These are phyloP conservation scores for Aspergillus sp. DNA, from an alignment of 2,329 filamentous ascomycete genomes.

Conservation along the genomic window DNA sequence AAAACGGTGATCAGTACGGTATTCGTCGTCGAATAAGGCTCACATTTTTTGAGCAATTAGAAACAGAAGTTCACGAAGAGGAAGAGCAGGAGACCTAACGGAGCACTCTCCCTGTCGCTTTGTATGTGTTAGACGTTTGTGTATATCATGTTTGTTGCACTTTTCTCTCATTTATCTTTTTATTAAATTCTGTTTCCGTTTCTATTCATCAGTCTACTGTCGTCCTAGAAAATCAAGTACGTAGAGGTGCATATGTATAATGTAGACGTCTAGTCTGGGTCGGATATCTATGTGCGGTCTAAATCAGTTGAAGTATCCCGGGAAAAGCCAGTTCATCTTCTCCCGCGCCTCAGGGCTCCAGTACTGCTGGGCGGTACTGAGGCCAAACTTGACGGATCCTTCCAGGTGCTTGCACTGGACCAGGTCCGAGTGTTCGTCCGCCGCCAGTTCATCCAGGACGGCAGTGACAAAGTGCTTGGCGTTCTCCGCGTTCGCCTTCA, in stretches of 20 bases:
- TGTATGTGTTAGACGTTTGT: too few relatives aligned
- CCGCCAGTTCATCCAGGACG: conserved; percentile 80
- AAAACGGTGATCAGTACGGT: too few relatives aligned
- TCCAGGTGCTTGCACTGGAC: conserved; percentile 79
- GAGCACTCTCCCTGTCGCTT: too few relatives aligned
- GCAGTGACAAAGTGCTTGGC: conserved; percentile 80
- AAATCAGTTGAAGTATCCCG: conserved; percentile 64
- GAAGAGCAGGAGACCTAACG: too few relatives aligned
- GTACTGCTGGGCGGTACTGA: conserved; percentile 79
- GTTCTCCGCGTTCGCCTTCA: conserved; percentile 89
- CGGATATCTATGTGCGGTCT: not conserved
- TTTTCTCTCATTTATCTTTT: too few relatives aligned
- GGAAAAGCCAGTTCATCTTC: conserved; percentile 84
- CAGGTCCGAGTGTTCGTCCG: conserved; percentile 71
- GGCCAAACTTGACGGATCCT: conserved; percentile 72
- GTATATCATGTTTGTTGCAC: too few relatives aligned
- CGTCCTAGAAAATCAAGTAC: too few relatives aligned
- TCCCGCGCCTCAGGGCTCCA: conserved; percentile 71
- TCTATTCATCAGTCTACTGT: too few relatives aligned
- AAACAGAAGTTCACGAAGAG: too few relatives aligned
- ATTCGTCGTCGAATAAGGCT: too few relatives aligned
- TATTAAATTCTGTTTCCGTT: too few relatives aligned
- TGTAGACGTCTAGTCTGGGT: not conserved
- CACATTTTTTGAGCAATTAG: too few relatives aligned
- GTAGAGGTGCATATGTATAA: not conserved